Evolutionary conservation across 2,329 filamentous ascomycete species (phyloP).

Genomic region (Podosphaera xanthii): DNA sequence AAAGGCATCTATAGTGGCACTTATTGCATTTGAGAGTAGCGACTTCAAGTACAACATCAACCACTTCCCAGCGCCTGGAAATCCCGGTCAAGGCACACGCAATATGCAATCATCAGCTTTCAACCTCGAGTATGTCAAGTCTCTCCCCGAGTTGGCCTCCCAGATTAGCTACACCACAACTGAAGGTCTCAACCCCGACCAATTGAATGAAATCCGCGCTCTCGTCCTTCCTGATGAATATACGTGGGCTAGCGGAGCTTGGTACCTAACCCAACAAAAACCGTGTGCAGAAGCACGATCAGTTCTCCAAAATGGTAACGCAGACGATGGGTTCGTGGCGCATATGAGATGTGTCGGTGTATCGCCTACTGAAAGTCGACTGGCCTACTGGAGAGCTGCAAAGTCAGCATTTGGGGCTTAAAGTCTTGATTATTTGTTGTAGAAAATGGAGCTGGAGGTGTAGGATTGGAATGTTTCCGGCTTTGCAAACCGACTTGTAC

Average conservation of each 20-base stretch:
- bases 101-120: conserved; percentile 38
- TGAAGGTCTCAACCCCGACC: conserved; percentile 15
- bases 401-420: conserved; percentile 18
- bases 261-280: conserved; percentile 37
- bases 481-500: too few species aligned
- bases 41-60: conserved; percentile 40
- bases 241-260: conserved; percentile 34
- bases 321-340: conserved; percentile 24
- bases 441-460: too few species aligned
- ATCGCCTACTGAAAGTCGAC: conserved; percentile 21
- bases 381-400: conserved; percentile 26
- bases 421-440: too few species aligned
- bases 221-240: conserved; percentile 26
- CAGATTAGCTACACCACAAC: conserved; percentile 14
- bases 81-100: conserved; percentile 36
- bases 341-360: conserved; percentile 34
- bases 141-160: conserved; percentile 21
- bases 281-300: conserved; percentile 17
- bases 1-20: conserved; percentile 33
- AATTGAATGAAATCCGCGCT: conserved; percentile 22
- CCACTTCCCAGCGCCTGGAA: conserved; percentile 24
- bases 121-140: conserved; percentile 30
- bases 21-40: conserved; percentile 37
- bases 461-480: too few species aligned
- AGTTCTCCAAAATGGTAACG: conserved; percentile 19